Percentiles rank a stretch among this genome's conserved stretches.
phyloP scores from a whole-genome alignment of 805 yeast genomes.

The Myxozyma geophila region DNA sequence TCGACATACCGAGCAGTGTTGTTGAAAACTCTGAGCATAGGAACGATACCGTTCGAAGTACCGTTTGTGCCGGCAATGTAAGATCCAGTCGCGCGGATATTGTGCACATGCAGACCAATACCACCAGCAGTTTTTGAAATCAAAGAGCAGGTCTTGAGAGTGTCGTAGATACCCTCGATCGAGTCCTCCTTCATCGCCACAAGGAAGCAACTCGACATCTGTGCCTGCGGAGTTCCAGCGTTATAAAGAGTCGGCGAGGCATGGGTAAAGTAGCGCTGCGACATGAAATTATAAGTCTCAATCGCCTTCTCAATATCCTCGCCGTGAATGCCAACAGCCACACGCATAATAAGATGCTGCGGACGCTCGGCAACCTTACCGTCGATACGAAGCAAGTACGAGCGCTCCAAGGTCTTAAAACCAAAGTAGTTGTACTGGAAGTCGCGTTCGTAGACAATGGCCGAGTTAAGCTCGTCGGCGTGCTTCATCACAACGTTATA shows the following conservation, averaged over 20 bases:
- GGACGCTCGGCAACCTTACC: slow-evolving; percentile 86
- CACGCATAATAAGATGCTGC: slow-evolving; percentile 88
- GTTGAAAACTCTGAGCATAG: slow-evolving; percentile 95
- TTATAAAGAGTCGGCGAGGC: slow-evolving; percentile 95
- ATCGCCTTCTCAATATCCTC: slow-evolving; percentile 63
- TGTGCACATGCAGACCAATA: slow-evolving; percentile 85
- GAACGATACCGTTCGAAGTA: slow-evolving; percentile 86
- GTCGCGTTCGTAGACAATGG: slow-evolving; percentile 79
- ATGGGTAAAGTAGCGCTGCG: slow-evolving; percentile 83
- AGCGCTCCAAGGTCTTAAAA: slow-evolving; percentile 85
- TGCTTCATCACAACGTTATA: slow-evolving; percentile 65
- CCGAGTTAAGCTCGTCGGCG: slow-evolving; percentile 68
- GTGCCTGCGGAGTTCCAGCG: slow-evolving; percentile 85
- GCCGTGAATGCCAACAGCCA: slow-evolving; percentile 88
- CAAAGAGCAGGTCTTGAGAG: slow-evolving; percentile 84
- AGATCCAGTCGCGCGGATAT: slow-evolving; percentile 84
- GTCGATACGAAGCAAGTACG: slow-evolving; percentile 71
- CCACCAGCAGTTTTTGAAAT: slow-evolving; percentile 97
- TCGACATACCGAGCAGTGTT: slow-evolving; percentile 96
- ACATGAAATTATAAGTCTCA: slow-evolving; percentile 89
- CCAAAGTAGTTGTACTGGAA: slow-evolving; percentile 82
- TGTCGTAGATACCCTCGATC: slow-evolving; percentile 90
- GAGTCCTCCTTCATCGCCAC: slow-evolving; percentile 93
- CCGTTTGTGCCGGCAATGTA: slow-evolving; percentile 93
- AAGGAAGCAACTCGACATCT: slow-evolving; percentile 89